A percentile compares a stretch with the other conserved stretches of the same genome.
Conservation (phyloP, 2,329 filamentous ascomycete genomes). For the Colletotrichum costaricense region DNA sequence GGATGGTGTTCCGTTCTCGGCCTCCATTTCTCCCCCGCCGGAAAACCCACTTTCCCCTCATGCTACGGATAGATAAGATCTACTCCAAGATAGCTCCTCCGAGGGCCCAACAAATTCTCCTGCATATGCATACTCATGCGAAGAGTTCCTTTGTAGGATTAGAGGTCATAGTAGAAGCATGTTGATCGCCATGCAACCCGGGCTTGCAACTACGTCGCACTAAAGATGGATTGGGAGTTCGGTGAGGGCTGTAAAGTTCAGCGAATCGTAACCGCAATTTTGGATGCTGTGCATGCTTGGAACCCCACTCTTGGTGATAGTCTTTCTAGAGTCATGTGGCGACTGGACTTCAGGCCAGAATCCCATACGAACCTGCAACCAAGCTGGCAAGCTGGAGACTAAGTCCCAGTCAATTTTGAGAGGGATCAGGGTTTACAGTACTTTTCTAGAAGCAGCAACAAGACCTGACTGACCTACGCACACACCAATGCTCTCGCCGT, state of each 20-base stretch:
- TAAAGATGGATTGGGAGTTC: background rate
- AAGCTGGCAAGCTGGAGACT: too few relatives aligned
- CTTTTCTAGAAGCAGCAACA: background rate
- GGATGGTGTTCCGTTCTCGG: constrained; percentile 14
- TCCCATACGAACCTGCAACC: background rate
- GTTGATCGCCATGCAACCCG: background rate
- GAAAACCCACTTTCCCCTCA: constrained; percentile 29
- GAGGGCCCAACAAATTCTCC: too few relatives aligned
- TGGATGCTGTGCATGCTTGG: background rate
- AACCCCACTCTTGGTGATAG: background rate
- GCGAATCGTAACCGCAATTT: background rate
- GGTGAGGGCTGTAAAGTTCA: background rate
- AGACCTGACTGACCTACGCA: background rate
- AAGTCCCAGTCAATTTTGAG: too few relatives aligned
- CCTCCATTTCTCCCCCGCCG: background rate
- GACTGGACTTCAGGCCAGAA: background rate
- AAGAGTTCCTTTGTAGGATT: background rate
- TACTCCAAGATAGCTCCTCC: constrained; percentile 11
- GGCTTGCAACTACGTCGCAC: too few relatives aligned
- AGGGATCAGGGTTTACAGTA: too few relatives aligned
- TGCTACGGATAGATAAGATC: constrained; percentile 3
- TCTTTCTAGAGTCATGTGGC: background rate
- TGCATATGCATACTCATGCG: background rate
- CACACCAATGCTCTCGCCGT: background rate
- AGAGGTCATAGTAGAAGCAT: background rate